Percentiles rank a stretch among this genome's conserved stretches.
phyloP scores from a whole-genome alignment of 2,329 filamentous ascomycete genomes.

The Aspergillus ibericus region DNA sequence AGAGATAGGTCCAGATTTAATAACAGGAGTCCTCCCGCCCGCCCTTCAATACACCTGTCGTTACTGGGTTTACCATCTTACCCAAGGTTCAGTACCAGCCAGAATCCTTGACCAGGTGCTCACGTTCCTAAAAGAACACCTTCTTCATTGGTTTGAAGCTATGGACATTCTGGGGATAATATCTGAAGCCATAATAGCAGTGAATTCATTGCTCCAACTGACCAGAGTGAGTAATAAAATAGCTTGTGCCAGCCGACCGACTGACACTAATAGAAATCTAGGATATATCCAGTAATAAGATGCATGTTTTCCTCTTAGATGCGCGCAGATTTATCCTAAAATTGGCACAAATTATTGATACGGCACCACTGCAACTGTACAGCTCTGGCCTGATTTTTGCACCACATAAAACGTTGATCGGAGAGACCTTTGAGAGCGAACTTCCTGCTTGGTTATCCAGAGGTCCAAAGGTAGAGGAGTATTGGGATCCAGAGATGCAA shows the following conservation, averaged over 20 bases:
- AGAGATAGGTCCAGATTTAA: neutral
- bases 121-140: neutral
- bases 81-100: neutral
- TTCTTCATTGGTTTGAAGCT: neutral
- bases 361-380: constrained; percentile 8
- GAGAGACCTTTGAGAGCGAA: neutral
- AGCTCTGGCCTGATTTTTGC: constrained; percentile 6
- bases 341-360: constrained; percentile 3
- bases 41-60: neutral
- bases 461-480: neutral
- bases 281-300: neutral
- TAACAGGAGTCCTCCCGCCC: neutral
- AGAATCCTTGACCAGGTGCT: neutral
- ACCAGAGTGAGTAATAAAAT: neutral
- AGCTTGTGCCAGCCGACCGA: neutral
- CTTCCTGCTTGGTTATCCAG: neutral
- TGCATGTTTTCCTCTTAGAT: constrained; percentile 2
- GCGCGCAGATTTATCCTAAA: constrained; percentile 9
- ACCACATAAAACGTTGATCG: neutral
- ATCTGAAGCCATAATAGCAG: neutral
- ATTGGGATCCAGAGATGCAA: neutral
- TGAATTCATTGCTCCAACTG: neutral
- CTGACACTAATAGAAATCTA: neutral
- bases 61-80: neutral
- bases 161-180: neutral